Evolutionary conservation across 179 eudicot species (phyloP).

Genomic region (Vitellaria paradoxa): DNA sequence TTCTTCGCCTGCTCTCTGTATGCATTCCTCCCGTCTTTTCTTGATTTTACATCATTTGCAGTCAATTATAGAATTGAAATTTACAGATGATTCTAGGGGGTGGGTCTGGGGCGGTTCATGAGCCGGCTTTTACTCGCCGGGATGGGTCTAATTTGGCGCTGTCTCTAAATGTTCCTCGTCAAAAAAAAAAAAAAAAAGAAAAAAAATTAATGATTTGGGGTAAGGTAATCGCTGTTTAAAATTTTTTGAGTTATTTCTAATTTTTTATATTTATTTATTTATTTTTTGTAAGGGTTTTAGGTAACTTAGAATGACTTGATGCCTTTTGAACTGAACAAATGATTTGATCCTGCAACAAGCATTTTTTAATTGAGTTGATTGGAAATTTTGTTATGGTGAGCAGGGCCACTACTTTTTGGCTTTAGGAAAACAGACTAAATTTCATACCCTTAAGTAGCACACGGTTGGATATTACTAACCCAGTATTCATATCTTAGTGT

Average conservation of each 20-base stretch:
- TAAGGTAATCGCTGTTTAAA: no score
- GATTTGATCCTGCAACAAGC: not conserved
- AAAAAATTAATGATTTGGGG: no score
- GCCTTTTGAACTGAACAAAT: not conserved
- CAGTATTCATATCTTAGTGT: not conserved
- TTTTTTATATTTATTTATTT: no score
- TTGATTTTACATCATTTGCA: not conserved
- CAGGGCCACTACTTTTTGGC: not conserved
- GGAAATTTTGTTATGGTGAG: not conserved
- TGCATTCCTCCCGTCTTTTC: conserved; percentile 12
- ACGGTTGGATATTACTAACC: not conserved
- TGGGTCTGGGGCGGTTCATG: no score
- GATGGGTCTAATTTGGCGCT: no score
- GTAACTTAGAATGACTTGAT: not conserved
- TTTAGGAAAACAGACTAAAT: not conserved
- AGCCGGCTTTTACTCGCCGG: no score
- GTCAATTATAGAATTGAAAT: not conserved
- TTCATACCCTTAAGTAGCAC: not conserved
- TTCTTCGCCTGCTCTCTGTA: conserved; percentile 88
- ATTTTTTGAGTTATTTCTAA: no score
- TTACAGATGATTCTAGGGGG: not conserved
- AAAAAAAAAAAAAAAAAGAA: not conserved
- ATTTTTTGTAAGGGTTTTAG: no score
- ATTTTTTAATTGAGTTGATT: not conserved
- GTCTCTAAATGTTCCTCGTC: not conserved